Percentiles rank a stretch among this genome's conserved stretches.
These are phyloP conservation scores for Eutypella sp. DNA, from an alignment of 2,329 filamentous ascomycete species.

Conservation along the genomic window DNA sequence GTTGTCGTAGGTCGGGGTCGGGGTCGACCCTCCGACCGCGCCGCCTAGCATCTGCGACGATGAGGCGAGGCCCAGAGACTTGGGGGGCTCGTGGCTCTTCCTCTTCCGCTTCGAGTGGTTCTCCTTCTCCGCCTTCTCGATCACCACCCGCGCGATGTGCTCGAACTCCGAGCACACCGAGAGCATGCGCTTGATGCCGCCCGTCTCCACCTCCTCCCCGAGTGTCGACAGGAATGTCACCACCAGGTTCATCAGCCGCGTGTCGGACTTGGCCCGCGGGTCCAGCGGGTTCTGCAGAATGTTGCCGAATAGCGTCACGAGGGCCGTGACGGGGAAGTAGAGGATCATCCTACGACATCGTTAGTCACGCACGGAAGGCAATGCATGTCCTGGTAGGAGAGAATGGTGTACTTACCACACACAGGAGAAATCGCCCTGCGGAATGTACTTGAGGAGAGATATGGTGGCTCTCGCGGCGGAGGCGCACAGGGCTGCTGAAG, in stretches of 20 bases:
- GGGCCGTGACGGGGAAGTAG: conserved; percentile 92
- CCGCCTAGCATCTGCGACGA: conserved; percentile 13
- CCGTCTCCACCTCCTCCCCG: conserved; percentile 82
- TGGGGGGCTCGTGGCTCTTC: conserved; percentile 57
- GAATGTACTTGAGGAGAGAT: conserved; percentile 90
- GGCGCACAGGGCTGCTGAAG: conserved; percentile 87
- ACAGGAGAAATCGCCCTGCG: conserved; percentile 88
- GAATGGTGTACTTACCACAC: conserved; percentile 76
- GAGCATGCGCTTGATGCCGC: conserved; percentile 89
- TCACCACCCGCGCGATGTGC: conserved; percentile 82
- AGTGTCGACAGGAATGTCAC: conserved; percentile 88
- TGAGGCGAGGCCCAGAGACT: conserved; percentile 11
- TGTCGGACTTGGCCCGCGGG: conserved; percentile 78
- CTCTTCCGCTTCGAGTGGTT: conserved; percentile 75
- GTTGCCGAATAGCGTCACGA: conserved; percentile 94
- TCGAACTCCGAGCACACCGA: conserved; percentile 95
- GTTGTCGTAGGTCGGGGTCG: conserved; percentile 28
- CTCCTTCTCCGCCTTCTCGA: conserved; percentile 89
- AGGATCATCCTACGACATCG: conserved; percentile 67
- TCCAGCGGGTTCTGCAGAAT: conserved; percentile 94
- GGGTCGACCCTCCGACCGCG: conserved; percentile 20
- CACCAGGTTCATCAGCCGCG: conserved; percentile 86
- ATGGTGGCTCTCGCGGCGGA: conserved; percentile 90
- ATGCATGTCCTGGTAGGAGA: neutral
- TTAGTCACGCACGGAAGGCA: conserved; percentile 27